Base-by-base conservation (phyloP, 495 filamentous ascomycete genomes). In the Chaetomium tenue region DNA sequence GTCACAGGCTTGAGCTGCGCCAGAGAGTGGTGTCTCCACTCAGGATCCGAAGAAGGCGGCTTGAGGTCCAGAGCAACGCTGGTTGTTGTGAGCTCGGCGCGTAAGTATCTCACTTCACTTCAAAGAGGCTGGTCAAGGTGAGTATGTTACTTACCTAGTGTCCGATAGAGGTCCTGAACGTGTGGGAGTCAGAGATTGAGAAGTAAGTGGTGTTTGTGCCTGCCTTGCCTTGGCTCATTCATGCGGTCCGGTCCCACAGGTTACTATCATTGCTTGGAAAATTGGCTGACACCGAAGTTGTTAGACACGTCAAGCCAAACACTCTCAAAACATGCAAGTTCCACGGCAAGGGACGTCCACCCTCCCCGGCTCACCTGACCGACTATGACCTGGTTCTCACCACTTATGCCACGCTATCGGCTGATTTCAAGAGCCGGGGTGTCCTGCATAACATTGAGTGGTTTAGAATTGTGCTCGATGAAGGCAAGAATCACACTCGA, bases 381-480 rank as follows among this genome's bases (percentile, higher is more conserved):
- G 22, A 26, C 6, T 53, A 37, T 26, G 53, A 63, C 26, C 16
- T 63, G 11, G 26, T 63, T 23, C 40, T 63, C 20, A 63, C 61
- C 1, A 63, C 61, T 2, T 63, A 63, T 52, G 39, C 22, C 6
- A 48, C 42, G 20, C 53, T 63, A 20, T n/a, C 40, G 16, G n/a
- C 61, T 13, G 61, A 63, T 15, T 30, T 11, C 3, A 47, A 48
- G 25, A 20, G 4, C 22, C 18, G 25, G 4, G 20, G 23, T 7
- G 18, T 58, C 26, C 42, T 63, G 2, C 53, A 63, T 1, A 11
- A 39, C 2, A 16, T 57, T 12, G 23, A 39, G 16, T 63, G 61
- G 61, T 57, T 48, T 11, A 30, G 61, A n/a, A 18, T 63, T 9
- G 53, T 63, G 13, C 42, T 63, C 9, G 61, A 63, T 23, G 61